phyloP scores from a whole-genome alignment of 805 yeast genomes.

The Kodamaea jinghongensis region DNA sequence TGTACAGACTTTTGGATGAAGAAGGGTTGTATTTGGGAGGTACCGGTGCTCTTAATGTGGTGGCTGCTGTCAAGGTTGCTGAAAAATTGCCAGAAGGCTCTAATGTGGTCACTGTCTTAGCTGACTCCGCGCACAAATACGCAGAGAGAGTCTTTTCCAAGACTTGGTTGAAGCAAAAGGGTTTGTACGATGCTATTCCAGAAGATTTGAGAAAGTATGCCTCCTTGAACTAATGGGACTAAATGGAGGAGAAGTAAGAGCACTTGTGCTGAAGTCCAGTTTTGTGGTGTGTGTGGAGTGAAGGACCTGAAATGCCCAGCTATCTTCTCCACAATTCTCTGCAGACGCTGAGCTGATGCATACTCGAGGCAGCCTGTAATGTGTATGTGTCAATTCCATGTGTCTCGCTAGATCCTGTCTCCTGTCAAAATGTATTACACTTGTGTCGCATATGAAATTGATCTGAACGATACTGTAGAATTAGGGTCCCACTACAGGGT shows the following conservation, averaged over 20 bases:
- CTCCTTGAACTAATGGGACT: slow-evolving; percentile 25
- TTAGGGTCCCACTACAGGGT: too few species aligned
- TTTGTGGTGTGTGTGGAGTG: not conserved
- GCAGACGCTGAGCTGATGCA: too few species aligned
- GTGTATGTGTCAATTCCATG: too few species aligned
- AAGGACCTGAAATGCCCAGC: not conserved
- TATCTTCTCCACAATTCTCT: too few species aligned
- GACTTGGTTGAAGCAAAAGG: slow-evolving; percentile 72
- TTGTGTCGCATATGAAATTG: too few species aligned
- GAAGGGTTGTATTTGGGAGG: slow-evolving; percentile 93
- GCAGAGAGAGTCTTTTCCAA: slow-evolving; percentile 76
- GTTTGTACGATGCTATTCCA: slow-evolving; percentile 65
- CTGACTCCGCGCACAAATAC: slow-evolving; percentile 89
- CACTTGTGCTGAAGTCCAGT: too few species aligned
- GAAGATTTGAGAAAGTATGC: slow-evolving; percentile 68
- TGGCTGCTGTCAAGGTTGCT: slow-evolving; percentile 81
- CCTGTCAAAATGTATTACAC: too few species aligned
- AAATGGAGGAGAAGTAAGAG: too few species aligned
- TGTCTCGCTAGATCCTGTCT: too few species aligned
- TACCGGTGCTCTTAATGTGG: slow-evolving; percentile 86
- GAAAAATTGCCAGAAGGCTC: slow-evolving; percentile 69
- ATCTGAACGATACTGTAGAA: too few species aligned
- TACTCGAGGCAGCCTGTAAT: too few species aligned
- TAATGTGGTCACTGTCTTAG: slow-evolving; percentile 83
- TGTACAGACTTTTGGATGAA: slow-evolving; percentile 77